Base-by-base conservation (phyloP, 1,139 yeast genomes). In the Casaregolazyma lundiana region DNA sequence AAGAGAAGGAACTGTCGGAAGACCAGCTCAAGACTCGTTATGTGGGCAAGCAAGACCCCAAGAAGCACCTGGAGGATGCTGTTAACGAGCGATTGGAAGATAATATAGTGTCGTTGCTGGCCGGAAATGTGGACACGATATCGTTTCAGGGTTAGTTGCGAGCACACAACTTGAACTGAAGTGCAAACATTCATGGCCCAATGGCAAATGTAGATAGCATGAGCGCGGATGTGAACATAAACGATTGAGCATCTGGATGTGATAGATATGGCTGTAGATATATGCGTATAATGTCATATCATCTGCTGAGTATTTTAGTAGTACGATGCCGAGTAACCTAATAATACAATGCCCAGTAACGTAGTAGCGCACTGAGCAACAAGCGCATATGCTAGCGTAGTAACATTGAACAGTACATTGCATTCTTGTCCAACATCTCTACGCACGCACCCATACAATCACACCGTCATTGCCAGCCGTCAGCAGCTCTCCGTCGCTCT, bases 31-130 rank as follows among this genome's bases (percentile, higher is more conserved):
- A 88, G 67, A 92, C 97, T 7, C 80, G 98, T 64, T 94, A 90
- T 62, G 97, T 94, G 26, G 99, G 99, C 58, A 90, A 89, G 65
- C 97, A 92, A 68, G 98, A 94, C 67, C 99, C 98, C 43, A 94
- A 94, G 79, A 92, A 92, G 71, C 99, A 94, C 71, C 75, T 94
- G 61, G 78, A 85, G 43, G 97, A 88, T 55, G 85, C 95, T 1
- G 95, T 96, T 11, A 95, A 87, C 54, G 72, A 74, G 53, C 74
- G 89, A 48, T 79, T 94, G 60, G 98, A 92, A 66, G 95, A 88
- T 46, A 94, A 92, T 63, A 82, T 92, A 46, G 88, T 88, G 11
- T 80, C 95, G 35, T 77, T 92, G 57, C 74, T 90, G 61, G 86
- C 96, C 16, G 86, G 96, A 46, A 86, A 85, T 65, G 89, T 92